Conservation (phyloP, 2,329 filamentous ascomycete genomes). For the Fusarium stilboides region DNA sequence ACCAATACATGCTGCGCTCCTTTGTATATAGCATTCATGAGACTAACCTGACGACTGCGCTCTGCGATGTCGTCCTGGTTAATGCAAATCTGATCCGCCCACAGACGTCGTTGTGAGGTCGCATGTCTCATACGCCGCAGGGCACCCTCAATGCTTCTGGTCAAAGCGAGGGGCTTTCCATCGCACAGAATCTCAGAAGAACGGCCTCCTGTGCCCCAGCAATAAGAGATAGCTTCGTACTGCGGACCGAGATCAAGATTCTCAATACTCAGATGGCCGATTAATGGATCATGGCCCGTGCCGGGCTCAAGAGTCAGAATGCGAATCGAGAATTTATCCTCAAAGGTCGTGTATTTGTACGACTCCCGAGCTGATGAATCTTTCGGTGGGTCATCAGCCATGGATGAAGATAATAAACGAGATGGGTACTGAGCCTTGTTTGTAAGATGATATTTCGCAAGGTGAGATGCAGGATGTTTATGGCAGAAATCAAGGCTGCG, state of each 20-base stretch:
- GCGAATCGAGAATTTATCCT: constrained; percentile 47
- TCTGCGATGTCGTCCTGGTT: constrained; percentile 57
- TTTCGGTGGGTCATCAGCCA: constrained; percentile 31
- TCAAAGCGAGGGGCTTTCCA: constrained; percentile 48
- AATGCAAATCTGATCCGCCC: constrained; percentile 61
- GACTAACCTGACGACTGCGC: constrained; percentile 55
- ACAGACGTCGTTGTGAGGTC: constrained; percentile 51
- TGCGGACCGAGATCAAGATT: constrained; percentile 41
- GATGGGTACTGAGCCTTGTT: constrained; percentile 15
- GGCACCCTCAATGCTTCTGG: constrained; percentile 52
- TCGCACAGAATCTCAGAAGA: constrained; percentile 45
- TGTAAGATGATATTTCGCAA: neutral
- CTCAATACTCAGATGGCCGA: constrained; percentile 48
- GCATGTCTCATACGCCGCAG: constrained; percentile 50
- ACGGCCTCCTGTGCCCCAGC: constrained; percentile 52
- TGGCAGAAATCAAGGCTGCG: neutral
- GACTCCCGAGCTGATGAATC: neutral
- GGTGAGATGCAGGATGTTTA: neutral
- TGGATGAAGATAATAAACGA: constrained; percentile 20
- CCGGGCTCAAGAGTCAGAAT: constrained; percentile 54
- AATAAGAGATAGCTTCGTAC: constrained; percentile 57
- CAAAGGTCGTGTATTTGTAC: constrained; percentile 47
- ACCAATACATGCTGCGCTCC: constrained; percentile 54
- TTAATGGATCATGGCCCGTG: constrained; percentile 47
- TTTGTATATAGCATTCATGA: constrained; percentile 58